A percentile compares a stretch with the other conserved stretches of the same genome.
phyloP scores from a whole-genome alignment of 2,329 filamentous ascomycete species.

The Lecanicillium sp. region DNA sequence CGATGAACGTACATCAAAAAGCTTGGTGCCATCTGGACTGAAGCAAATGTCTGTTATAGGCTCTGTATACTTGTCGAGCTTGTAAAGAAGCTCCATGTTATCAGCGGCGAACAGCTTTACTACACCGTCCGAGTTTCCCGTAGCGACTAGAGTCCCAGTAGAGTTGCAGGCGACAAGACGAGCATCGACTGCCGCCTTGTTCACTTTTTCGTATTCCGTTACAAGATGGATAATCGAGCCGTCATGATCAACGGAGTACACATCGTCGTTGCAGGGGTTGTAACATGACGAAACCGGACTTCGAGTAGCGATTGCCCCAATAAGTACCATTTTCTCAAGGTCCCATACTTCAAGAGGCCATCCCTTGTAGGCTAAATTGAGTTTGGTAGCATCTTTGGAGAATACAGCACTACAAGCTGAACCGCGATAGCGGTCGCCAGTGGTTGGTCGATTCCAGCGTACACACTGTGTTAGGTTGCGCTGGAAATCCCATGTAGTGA shows the following conservation, averaged over 20 bases:
- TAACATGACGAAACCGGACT: background rate
- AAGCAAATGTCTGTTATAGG: background rate
- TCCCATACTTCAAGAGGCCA: constrained; percentile 3
- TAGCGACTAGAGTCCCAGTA: background rate
- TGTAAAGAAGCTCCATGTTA: constrained; percentile 1
- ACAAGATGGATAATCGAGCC: background rate
- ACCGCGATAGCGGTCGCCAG: background rate
- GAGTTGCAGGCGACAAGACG: background rate
- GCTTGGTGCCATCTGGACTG: background rate
- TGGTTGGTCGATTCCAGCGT: background rate
- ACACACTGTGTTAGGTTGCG: too few relatives aligned
- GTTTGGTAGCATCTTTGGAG: background rate
- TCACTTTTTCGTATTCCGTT: background rate
- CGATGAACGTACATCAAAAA: constrained; percentile 2
- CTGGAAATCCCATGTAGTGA: constrained; percentile 1
- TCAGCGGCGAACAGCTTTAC: constrained; percentile 1
- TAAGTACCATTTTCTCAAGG: background rate
- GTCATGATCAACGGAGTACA: background rate
- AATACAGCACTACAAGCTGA: background rate
- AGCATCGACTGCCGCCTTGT: background rate
- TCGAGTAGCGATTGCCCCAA: background rate
- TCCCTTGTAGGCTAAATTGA: constrained; percentile 1
- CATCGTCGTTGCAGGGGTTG: background rate
- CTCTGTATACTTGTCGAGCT: constrained; percentile 1
- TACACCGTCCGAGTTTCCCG: background rate